A percentile compares a stretch with the other conserved stretches of the same genome.
phyloP scores from a whole-genome alignment of 495 filamentous ascomycete genomes.

The Hypoxylon fuscum region DNA sequence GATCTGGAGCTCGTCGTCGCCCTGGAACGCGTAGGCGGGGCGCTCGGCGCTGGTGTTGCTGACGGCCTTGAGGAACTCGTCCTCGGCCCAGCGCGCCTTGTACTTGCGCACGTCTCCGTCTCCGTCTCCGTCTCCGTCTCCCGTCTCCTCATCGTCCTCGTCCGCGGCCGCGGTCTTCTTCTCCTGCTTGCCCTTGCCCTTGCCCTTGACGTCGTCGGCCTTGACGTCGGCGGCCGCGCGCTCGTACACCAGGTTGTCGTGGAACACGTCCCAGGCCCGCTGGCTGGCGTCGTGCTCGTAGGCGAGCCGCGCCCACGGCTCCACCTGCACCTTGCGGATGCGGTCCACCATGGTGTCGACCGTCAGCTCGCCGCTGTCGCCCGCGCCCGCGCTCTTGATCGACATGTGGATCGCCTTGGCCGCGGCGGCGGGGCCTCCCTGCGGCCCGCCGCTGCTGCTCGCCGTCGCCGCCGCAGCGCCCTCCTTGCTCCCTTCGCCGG shows the following conservation, averaged over 20 bases:
- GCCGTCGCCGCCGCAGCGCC: constrained; percentile 14
- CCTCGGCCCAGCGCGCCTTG: constrained; percentile 49
- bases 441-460: constrained; percentile 13
- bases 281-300: constrained; percentile 56
- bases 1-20: constrained; percentile 41
- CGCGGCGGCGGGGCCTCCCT: constrained; percentile 17
- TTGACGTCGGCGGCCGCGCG: not conserved
- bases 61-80: constrained; percentile 51
- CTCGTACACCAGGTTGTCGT: constrained; percentile 49
- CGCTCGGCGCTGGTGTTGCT: constrained; percentile 40
- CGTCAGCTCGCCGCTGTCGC: constrained; percentile 48
- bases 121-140: too few relatives aligned
- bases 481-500: constrained; percentile 30
- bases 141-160: constrained; percentile 39
- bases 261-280: constrained; percentile 55
- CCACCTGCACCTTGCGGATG: constrained; percentile 54
- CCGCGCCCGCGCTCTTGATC: constrained; percentile 55
- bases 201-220: constrained; percentile 32
- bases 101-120: too few relatives aligned
- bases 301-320: constrained; percentile 53
- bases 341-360: constrained; percentile 60
- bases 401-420: constrained; percentile 62
- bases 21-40: constrained; percentile 12
- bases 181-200: constrained; percentile 41
- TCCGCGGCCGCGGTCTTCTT: constrained; percentile 13